Evolutionary conservation across 2,329 filamentous ascomycete genomes (phyloP).

Genomic region (Gremmenia infestans): DNA sequence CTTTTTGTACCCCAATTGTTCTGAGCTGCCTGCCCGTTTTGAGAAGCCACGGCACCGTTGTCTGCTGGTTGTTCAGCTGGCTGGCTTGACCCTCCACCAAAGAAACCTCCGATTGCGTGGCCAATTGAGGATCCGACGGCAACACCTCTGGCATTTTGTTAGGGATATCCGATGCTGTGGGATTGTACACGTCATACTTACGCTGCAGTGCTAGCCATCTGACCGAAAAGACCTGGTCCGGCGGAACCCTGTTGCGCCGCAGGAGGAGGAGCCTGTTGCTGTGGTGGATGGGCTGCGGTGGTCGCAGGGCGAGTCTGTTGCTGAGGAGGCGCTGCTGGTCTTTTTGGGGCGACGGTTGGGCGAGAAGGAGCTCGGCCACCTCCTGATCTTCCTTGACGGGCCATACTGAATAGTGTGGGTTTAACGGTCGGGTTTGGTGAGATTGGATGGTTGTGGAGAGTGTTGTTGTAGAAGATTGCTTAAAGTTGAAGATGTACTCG

Average conservation of each 20-base stretch:
- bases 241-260: constrained; percentile 40
- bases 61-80: constrained; percentile 47
- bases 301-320: constrained; percentile 67
- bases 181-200: constrained; percentile 59
- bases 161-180: constrained; percentile 13
- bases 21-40: constrained; percentile 48
- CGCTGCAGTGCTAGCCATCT: constrained; percentile 98
- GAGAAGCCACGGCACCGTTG: constrained; percentile 46
- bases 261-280: constrained; percentile 44
- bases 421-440: constrained; percentile 1
- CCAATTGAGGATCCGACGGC: constrained; percentile 93
- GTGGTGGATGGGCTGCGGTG: constrained; percentile 51
- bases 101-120: constrained; percentile 87
- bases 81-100: constrained; percentile 64
- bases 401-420: constrained; percentile 48
- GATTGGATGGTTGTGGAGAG: background rate
- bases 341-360: constrained; percentile 57
- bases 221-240: constrained; percentile 83
- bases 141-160: constrained; percentile 66
- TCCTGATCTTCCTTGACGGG: constrained; percentile 70
- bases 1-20: constrained; percentile 56
- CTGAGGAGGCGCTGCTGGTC: constrained; percentile 46
- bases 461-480: constrained; percentile 1
- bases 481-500: constrained; percentile 1
- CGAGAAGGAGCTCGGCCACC: constrained; percentile 56